These are phyloP conservation scores for Cymbidium sinense DNA, from an alignment of 106 monocot genomes.

Conservation along the genomic window DNA sequence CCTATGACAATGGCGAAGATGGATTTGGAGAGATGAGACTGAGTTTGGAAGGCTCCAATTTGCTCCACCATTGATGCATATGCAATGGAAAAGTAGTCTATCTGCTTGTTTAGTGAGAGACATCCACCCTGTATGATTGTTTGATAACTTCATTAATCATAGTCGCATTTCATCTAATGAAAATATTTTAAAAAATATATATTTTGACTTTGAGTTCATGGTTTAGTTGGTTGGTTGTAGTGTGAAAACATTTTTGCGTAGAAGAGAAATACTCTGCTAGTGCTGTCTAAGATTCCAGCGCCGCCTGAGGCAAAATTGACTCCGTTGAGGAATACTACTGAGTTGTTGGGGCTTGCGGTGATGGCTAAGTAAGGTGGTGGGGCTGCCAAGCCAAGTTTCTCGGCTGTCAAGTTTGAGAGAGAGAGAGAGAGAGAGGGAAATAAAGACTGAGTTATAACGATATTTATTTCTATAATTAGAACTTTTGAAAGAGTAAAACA, in stretches of 20 bases:
- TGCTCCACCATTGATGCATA: slow-evolving; percentile 26
- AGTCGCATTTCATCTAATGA: too few species aligned
- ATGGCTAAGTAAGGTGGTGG: slow-evolving; percentile 65
- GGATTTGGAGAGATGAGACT: slow-evolving; percentile 46
- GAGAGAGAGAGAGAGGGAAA: too few species aligned
- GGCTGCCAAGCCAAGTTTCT: slow-evolving; percentile 54
- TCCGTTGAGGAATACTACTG: slow-evolving; percentile 41
- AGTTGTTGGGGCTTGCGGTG: slow-evolving; percentile 20
- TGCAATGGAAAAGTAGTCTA: slow-evolving; percentile 37
- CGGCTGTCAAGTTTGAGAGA: slow-evolving; percentile 38
- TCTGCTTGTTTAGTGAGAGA: slow-evolving; percentile 44
- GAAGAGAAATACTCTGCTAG: slow-evolving; percentile 32
- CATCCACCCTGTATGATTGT: slow-evolving; percentile 29
- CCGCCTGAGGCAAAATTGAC: slow-evolving; percentile 90
- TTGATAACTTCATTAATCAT: too few species aligned
- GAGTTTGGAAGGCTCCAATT: slow-evolving; percentile 19
- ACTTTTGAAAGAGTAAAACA: too few species aligned
- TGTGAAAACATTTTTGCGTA: not conserved
- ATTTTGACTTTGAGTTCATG: not conserved
- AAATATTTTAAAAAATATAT: not conserved
- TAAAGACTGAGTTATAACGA: too few species aligned
- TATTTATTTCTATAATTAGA: too few species aligned
- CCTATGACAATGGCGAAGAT: slow-evolving; percentile 50
- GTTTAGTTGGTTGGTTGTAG: not conserved
- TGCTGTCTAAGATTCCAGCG: slow-evolving; percentile 57